phyloP scores from a whole-genome alignment of 2,329 filamentous ascomycete species.

The Dothistroma septosporum region DNA sequence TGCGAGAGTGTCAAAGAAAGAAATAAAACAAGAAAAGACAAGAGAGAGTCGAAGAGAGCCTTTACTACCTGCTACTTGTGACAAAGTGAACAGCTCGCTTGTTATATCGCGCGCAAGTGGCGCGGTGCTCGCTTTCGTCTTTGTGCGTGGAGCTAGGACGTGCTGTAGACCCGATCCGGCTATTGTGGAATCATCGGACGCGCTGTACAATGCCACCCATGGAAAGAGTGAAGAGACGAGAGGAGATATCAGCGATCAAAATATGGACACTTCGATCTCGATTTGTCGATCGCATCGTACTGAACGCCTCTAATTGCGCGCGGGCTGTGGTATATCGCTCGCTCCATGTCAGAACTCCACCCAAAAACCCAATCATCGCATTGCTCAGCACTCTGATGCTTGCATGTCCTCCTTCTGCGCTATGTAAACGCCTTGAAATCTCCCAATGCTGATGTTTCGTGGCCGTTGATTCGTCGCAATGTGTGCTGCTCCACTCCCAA shows the following conservation, averaged over 20 bases:
- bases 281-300: not conserved
- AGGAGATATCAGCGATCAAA: not conserved
- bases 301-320: not conserved
- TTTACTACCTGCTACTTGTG: no score
- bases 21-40: no score
- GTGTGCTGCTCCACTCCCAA: not conserved
- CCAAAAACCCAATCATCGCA: not conserved
- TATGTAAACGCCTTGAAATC: not conserved
- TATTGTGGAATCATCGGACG: not conserved
- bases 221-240: not conserved
- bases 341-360: not conserved
- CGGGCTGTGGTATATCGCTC: not conserved
- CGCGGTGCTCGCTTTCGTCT: no score
- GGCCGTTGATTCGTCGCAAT: not conserved
- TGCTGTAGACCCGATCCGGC: not conserved
- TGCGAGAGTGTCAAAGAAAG: no score
- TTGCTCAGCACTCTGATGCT: not conserved
- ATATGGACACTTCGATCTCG: not conserved
- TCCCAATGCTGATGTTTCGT: not conserved
- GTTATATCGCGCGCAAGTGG: no score
- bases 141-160: no score
- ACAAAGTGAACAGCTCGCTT: no score
- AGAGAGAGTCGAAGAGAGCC: no score
- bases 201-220: not conserved
- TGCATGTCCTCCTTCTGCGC: not conserved